Conservation (phyloP, 2,329 filamentous ascomycete species). For the Huntiella savannae region DNA sequence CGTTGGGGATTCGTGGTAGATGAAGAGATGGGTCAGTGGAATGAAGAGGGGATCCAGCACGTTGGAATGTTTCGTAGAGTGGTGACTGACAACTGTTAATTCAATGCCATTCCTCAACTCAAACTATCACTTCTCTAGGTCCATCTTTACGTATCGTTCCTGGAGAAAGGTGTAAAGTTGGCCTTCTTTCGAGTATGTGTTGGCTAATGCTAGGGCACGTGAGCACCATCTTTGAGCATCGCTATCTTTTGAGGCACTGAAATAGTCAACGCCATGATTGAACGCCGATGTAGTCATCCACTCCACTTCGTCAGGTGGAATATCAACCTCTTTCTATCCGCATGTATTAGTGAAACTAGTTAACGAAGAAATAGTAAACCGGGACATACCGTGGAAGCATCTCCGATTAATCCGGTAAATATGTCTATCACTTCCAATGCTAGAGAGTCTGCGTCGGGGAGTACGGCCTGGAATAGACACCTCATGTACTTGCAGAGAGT, state of each 20-base stretch:
- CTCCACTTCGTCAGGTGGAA: slow-evolving; percentile 50
- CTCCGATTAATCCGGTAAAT: slow-evolving; percentile 32
- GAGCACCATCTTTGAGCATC: slow-evolving; percentile 41
- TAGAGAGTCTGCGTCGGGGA: slow-evolving; percentile 35
- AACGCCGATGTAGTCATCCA: slow-evolving; percentile 55
- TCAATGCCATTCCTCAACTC: not conserved
- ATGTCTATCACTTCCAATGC: slow-evolving; percentile 46
- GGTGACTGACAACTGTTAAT: not conserved
- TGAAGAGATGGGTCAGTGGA: slow-evolving; percentile 55
- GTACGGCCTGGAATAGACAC: slow-evolving; percentile 51
- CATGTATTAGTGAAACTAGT: slow-evolving; percentile 3
- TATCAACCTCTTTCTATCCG: slow-evolving; percentile 17
- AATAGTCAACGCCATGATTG: slow-evolving; percentile 53
- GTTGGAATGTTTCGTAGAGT: slow-evolving; percentile 55
- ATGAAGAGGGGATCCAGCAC: slow-evolving; percentile 69
- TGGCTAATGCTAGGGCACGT: slow-evolving; percentile 42
- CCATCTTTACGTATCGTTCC: slow-evolving; percentile 25
- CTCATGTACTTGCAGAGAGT: slow-evolving; percentile 60
- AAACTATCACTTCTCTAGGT: slow-evolving; percentile 11
- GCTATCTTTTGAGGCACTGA: slow-evolving; percentile 33
- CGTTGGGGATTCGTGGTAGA: slow-evolving; percentile 58
- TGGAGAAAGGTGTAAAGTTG: slow-evolving; percentile 26
- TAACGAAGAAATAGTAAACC: not conserved
- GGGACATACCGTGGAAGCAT: slow-evolving; percentile 26
- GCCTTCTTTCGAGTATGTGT: slow-evolving; percentile 35